phyloP scores from a whole-genome alignment of 208 protist species.

The Entamoeba invadens region DNA sequence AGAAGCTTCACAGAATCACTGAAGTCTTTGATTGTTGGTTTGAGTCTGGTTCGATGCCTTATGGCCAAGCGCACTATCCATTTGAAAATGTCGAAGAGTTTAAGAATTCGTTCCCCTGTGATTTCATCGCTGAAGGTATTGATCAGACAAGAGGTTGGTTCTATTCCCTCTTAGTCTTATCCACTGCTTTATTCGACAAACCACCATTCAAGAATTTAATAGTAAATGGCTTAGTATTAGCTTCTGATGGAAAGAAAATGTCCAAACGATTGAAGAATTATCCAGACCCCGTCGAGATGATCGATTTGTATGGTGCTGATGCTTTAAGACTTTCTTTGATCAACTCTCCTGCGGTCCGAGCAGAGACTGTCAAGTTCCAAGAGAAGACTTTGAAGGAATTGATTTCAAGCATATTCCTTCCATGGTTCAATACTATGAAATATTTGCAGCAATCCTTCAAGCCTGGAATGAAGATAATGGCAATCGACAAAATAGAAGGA shows the following conservation, averaged over 20 bases:
- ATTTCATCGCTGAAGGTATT: constrained; percentile 97
- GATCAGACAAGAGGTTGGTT: constrained; percentile 86
- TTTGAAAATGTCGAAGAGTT: constrained; percentile 92
- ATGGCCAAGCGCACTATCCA: constrained; percentile 93
- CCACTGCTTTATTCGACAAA: constrained; percentile 84
- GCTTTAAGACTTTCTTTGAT: constrained; percentile 95
- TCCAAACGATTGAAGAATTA: constrained; percentile 98
- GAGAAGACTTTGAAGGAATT: constrained; percentile 74
- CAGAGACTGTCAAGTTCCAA: constrained; percentile 77
- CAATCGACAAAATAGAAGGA: not conserved
- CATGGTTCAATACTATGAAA: constrained; percentile 87
- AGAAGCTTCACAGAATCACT: constrained; percentile 49
- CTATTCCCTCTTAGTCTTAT: constrained; percentile 97
- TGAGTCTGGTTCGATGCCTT: constrained; percentile 95
- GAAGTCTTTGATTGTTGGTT: constrained; percentile 99
- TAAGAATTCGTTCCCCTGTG: constrained; percentile 73
- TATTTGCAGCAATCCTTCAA: constrained; percentile 84
- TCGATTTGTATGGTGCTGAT: constrained; percentile 84
- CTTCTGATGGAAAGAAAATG: constrained; percentile 97
- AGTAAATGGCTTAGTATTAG: constrained; percentile 94
- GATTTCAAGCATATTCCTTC: constrained; percentile 87
- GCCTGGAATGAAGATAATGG: not conserved
- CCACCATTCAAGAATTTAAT: constrained; percentile 94
- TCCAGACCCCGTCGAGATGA: constrained; percentile 77
- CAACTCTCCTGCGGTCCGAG: constrained; percentile 93